Base-by-base conservation (phyloP, 2,329 filamentous ascomycete genomes). In the Microcyclospora pomicola region DNA sequence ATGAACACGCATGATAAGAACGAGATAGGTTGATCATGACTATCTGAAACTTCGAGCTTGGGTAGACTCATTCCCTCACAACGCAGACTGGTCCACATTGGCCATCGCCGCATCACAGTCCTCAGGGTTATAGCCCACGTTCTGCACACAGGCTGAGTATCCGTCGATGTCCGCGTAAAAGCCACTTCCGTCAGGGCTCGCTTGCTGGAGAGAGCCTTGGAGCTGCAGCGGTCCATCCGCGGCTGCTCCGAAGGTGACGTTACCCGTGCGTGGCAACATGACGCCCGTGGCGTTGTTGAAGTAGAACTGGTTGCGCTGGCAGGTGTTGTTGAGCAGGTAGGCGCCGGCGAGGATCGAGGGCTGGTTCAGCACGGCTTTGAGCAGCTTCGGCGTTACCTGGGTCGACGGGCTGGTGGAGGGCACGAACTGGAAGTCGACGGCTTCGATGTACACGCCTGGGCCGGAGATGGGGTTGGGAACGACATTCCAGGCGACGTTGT, bases 281-380 rank as follows among this genome's bases (percentile, higher is more conserved):
- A 15, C 35, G 27, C 15, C 46, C 1, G 49, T 50, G 0, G 44
- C 48, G 24, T 50, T 50, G 33, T 35, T 49, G 35, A 49, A 50
- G 40, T 50, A 51, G 32, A 46, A 49, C n/a, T 45, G 42, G 30
- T 49, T 50, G 12, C 46, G 33, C 37, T 50, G 48, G 27, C 49
- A 51, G 36, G 42, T 24, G 2, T 45, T 5, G 43, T 43, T 14
- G 43, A 28, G 15, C 44, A 34, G 19, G 41, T 34, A 3, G 5
- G n/a, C 34, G 7, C 38, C 38, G 2, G 15, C 7, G 11, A 41
- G 34, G 16, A 41, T 41, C 2, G 7, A 15, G 12, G 48, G 48
- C 39, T 47, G 45, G 35, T 48, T 52, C 24, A 49, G 41, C 15
- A 49, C 16, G 2, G 28, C 34, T 33, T 52, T 49, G 42, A 52